Percentiles rank a stretch among this genome's conserved stretches.
These are phyloP conservation scores for Cercophora samala DNA, from an alignment of 495 filamentous ascomycete species.

Conservation along the genomic window DNA sequence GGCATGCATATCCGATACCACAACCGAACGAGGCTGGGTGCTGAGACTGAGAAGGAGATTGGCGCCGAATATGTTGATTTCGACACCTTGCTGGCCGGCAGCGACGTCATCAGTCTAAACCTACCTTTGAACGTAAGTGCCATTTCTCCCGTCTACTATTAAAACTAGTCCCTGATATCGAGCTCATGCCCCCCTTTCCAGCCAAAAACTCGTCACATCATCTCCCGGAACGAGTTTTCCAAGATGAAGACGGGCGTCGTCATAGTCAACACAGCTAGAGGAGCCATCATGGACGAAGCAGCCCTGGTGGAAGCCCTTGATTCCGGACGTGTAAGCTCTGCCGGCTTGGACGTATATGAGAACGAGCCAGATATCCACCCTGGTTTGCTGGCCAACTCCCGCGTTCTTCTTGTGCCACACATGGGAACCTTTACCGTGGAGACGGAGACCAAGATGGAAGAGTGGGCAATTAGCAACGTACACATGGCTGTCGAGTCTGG, in stretches of 20 bases:
- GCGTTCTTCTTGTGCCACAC: conserved; percentile 74
- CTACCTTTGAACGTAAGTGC: conserved; percentile 64
- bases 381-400: conserved; percentile 64
- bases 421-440: conserved; percentile 66
- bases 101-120: conserved; percentile 76
- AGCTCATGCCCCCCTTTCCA: conserved; percentile 22
- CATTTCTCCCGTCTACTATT: conserved; percentile 10
- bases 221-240: conserved; percentile 58
- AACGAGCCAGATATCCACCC: conserved; percentile 70
- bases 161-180: conserved; percentile 1
- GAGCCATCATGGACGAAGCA: conserved; percentile 67
- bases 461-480: conserved; percentile 67
- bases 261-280: conserved; percentile 69
- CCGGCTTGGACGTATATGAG: conserved; percentile 81
- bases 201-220: conserved; percentile 64
- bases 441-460: conserved; percentile 75
- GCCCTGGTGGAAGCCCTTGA: conserved; percentile 69
- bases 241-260: conserved; percentile 70
- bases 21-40: conserved; percentile 52
- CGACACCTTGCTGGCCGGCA: conserved; percentile 60
- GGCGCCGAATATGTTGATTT: conserved; percentile 67
- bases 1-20: conserved; percentile 69
- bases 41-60: conserved; percentile 51
- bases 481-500: conserved; percentile 61
- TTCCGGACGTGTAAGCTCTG: conserved; percentile 61